These are phyloP conservation scores for Agrostemma githago DNA, from an alignment of 148 eudicot species.

Conservation along the genomic window DNA sequence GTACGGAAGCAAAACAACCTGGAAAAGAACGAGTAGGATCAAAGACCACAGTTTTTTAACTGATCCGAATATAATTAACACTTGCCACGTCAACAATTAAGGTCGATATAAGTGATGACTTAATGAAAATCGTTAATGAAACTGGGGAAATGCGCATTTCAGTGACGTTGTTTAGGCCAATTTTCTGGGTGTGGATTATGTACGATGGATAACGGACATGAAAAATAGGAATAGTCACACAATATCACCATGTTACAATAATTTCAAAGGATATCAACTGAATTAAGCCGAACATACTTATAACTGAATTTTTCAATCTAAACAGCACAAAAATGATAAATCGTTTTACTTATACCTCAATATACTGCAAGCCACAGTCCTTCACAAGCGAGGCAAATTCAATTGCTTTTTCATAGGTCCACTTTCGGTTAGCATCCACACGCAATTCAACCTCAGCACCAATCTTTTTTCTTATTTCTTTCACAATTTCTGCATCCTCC, in stretches of 20 bases:
- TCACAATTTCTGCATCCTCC: conserved; percentile 72
- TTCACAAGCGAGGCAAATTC: conserved; percentile 60
- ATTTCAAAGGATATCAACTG: neutral
- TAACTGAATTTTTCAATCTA: neutral
- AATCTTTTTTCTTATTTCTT: conserved; percentile 70
- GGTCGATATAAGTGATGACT: neutral
- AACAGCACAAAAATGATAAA: neutral
- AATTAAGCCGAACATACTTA: neutral
- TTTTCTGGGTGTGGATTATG: neutral
- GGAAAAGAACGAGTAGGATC: neutral
- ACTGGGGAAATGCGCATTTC: neutral
- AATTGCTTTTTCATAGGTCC: conserved; percentile 77
- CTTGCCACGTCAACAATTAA: neutral
- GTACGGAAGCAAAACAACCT: neutral
- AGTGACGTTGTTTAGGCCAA: neutral
- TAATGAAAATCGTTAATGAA: neutral
- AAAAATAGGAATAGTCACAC: neutral
- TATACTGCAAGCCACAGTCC: conserved; percentile 70
- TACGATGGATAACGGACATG: conserved; percentile 1
- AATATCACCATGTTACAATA: neutral
- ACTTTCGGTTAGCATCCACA: conserved; percentile 89
- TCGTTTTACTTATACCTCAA: conserved; percentile 67
- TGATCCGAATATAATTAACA: neutral
- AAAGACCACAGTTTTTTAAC: neutral
- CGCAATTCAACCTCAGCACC: conserved; percentile 64